These are phyloP conservation scores for Aspergillus egyptiacus DNA, from an alignment of 495 filamentous ascomycete genomes.

Conservation along the genomic window DNA sequence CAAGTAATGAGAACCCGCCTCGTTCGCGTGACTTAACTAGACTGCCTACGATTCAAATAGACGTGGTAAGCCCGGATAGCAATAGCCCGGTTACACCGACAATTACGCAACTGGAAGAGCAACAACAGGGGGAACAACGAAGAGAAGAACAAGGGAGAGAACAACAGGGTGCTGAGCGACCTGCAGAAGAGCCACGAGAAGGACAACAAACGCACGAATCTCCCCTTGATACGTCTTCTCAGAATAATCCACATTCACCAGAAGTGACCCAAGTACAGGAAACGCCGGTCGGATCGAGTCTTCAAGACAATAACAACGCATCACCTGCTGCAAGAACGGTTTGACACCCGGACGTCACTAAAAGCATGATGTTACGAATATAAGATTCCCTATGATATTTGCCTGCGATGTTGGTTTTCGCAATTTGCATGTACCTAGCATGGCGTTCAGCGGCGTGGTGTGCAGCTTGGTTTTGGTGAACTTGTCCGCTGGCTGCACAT, in stretches of 20 bases:
- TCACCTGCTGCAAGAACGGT: not conserved
- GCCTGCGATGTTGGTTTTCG: not conserved
- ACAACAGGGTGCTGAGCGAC: too few species aligned
- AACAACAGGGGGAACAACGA: too few species aligned
- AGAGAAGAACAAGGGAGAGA: too few species aligned
- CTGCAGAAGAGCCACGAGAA: conserved; percentile 7
- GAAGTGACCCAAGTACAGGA: not conserved
- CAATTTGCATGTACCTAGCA: conserved; percentile 14
- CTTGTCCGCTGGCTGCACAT: conserved; percentile 11
- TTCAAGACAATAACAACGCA: not conserved
- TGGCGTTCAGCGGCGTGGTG: conserved; percentile 16
- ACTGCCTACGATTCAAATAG: conserved; percentile 38
- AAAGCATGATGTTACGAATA: conserved; percentile 14
- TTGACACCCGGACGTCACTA: not conserved
- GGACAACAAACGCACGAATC: not conserved
- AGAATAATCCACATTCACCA: not conserved
- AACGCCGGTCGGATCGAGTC: not conserved
- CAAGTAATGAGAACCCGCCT: conserved; percentile 6
- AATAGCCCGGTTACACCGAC: conserved; percentile 30
- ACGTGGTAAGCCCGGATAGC: conserved; percentile 31
- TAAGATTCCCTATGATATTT: conserved; percentile 6
- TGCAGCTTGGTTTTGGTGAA: not conserved
- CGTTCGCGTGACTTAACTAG: conserved; percentile 22
- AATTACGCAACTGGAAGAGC: conserved; percentile 8
- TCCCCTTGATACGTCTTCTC: not conserved